Evolutionary conservation across 179 eudicot genomes (phyloP), one percentile per base, ranked within the genome.

Genomic region (Silene coronaria): DNA sequence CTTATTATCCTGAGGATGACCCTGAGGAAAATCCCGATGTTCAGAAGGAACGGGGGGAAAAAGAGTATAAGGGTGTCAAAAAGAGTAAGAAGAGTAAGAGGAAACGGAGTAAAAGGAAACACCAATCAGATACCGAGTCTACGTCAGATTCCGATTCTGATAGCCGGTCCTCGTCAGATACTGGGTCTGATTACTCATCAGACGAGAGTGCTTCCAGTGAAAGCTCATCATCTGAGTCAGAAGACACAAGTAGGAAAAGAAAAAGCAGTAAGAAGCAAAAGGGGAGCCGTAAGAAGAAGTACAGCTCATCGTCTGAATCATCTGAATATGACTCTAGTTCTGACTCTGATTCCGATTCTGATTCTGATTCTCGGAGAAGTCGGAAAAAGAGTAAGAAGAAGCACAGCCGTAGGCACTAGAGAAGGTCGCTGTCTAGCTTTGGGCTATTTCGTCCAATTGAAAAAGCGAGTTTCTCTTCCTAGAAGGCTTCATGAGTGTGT

Each of bases 171-270:
- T 74, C 76, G 5, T 87, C 90, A 1, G 85, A 88, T 51, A 72
- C 85, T 17, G 88, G 87, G n/a, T 89, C 96, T 0, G 91, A 83
- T 34, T 82, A 74, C 73, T 85, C 90, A 23, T 88, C 89, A 0
- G 86, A 83, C n/a, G 63, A 53, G 77, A 85, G 90, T 82, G 93
- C 81, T 59, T 89, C 90, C 2, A 88, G 88, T 70, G 76, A 80
- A 77, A 88, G 87, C 69, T 89, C 93, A 1, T 88, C 93, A 2
- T 80, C 86, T 66, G 96, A 91, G 78, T 88, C 93, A 7, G 90
- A 84, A 80, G 90, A 91, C 45, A 89, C 86, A 81, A 89, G 88
- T 28, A 77, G 51, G 80, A 87, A 83, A 71, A 85, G 80, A 80
- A 81, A 80, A 84, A 89, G 74, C 73, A 81, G 67, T 81, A 87